Evolutionary conservation across 495 filamentous ascomycete genomes (phyloP).

Genomic region (Usnea hakonensis): DNA sequence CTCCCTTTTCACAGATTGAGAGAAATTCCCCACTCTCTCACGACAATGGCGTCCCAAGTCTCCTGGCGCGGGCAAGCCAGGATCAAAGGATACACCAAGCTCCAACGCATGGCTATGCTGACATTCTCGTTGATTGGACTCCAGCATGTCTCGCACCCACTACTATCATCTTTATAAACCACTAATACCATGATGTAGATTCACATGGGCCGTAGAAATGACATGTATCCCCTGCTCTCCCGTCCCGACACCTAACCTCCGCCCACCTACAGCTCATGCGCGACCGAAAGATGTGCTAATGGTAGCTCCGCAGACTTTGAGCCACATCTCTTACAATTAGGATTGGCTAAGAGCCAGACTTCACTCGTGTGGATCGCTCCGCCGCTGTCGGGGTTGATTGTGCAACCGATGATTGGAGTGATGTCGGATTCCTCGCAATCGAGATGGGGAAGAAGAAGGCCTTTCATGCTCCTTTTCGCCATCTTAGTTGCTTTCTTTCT

Average conservation of each 20-base stretch:
- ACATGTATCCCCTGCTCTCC: slow-evolving; percentile 48
- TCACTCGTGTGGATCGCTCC: slow-evolving; percentile 94
- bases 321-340: slow-evolving; percentile 85
- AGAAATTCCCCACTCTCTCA: neutral
- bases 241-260: neutral
- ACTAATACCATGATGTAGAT: slow-evolving; percentile 36
- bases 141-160: slow-evolving; percentile 50
- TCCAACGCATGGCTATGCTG: slow-evolving; percentile 77
- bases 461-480: slow-evolving; percentile 79
- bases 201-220: slow-evolving; percentile 91
- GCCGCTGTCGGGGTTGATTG: slow-evolving; percentile 80
- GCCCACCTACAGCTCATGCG: slow-evolving; percentile 6
- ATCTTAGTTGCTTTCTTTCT: slow-evolving; percentile 65
- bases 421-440: slow-evolving; percentile 74
- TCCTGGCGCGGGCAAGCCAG: slow-evolving; percentile 50
- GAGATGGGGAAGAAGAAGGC: slow-evolving; percentile 67
- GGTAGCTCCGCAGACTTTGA: slow-evolving; percentile 65
- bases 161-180: neutral
- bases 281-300: neutral
- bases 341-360: slow-evolving; percentile 85
- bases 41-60: neutral
- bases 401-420: slow-evolving; percentile 87
- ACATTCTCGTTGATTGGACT: slow-evolving; percentile 74
- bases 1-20: neutral
- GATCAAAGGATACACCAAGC: slow-evolving; percentile 74